Conservation (phyloP, 495 filamentous ascomycete genomes). For the Xylaria grammica region DNA sequence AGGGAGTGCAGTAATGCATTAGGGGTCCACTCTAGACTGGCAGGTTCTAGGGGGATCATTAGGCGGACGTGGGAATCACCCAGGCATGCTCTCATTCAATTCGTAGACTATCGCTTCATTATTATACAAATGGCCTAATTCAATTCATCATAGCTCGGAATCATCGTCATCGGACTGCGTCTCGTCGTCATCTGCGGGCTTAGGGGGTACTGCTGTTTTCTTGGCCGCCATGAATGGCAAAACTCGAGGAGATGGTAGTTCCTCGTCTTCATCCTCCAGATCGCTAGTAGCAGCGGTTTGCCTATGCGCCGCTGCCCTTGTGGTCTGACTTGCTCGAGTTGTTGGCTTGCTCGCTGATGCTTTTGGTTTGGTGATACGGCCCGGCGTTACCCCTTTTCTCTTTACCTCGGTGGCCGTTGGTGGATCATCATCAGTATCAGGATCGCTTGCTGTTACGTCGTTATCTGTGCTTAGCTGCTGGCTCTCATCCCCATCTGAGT, state of each 20-base stretch:
- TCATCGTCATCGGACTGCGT: slow-evolving; percentile 54
- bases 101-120: slow-evolving; percentile 15
- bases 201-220: slow-evolving; percentile 26
- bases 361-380: slow-evolving; percentile 25
- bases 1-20: not conserved
- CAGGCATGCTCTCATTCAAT: slow-evolving; percentile 21
- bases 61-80: not conserved
- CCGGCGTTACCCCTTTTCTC: slow-evolving; percentile 7
- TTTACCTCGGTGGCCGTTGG: slow-evolving; percentile 30
- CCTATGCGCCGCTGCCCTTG: slow-evolving; percentile 33
- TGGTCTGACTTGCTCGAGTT: slow-evolving; percentile 17
- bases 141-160: slow-evolving; percentile 44
- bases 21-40: not conserved
- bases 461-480: slow-evolving; percentile 46
- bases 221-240: slow-evolving; percentile 42
- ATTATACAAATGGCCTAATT: not conserved
- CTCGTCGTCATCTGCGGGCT: slow-evolving; percentile 42
- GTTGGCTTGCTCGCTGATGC: slow-evolving; percentile 24
- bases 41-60: not conserved
- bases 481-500: slow-evolving; percentile 33
- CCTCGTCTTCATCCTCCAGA: slow-evolving; percentile 26
- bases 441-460: slow-evolving; percentile 49
- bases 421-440: slow-evolving; percentile 50
- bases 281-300: slow-evolving; percentile 19
- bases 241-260: slow-evolving; percentile 28